Conservation (phyloP, 1,284 basidiomycete genomes). For the Malassezia brasiliensis region DNA sequence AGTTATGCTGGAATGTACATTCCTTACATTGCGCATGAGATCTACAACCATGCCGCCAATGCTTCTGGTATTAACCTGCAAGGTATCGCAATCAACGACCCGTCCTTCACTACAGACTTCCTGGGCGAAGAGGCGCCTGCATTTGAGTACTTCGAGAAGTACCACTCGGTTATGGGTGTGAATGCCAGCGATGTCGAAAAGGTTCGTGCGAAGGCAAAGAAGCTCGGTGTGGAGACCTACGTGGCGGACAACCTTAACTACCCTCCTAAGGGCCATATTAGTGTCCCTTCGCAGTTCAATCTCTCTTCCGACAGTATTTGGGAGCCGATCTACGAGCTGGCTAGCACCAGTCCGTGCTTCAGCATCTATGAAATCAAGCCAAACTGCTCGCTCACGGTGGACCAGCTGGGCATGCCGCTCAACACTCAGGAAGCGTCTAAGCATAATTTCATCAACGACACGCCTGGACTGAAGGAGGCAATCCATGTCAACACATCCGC, state of each 20-base stretch:
- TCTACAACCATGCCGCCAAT: slow-evolving; percentile 20
- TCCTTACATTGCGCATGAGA: slow-evolving; percentile 62
- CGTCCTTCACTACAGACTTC: slow-evolving; percentile 26
- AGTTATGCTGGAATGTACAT: slow-evolving; percentile 99
- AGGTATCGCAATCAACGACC: slow-evolving; percentile 43
- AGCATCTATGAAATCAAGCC: slow-evolving; percentile 10
- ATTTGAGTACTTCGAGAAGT: slow-evolving; percentile 17
- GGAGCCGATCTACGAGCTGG: not conserved
- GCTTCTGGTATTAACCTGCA: slow-evolving; percentile 29
- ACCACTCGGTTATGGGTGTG: slow-evolving; percentile 18
- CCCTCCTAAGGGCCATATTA: slow-evolving; percentile 28
- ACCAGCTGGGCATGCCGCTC: slow-evolving; percentile 23
- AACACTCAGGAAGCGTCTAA: slow-evolving; percentile 6
- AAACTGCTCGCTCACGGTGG: not conserved
- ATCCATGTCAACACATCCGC: slow-evolving; percentile 27
- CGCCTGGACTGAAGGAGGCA: slow-evolving; percentile 32
- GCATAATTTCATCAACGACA: slow-evolving; percentile 26
- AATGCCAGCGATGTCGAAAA: slow-evolving; percentile 17
- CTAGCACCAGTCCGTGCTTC: slow-evolving; percentile 4
- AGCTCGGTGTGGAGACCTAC: slow-evolving; percentile 29
- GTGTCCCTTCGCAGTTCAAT: slow-evolving; percentile 1
- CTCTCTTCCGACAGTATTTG: not conserved
- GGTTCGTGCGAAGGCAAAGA: slow-evolving; percentile 14
- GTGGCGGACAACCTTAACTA: slow-evolving; percentile 33
- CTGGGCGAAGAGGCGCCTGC: slow-evolving; percentile 30